Percentiles rank a stretch among this genome's conserved stretches.
phyloP scores from a whole-genome alignment of 805 yeast species.

The Dipodascus albidus region DNA sequence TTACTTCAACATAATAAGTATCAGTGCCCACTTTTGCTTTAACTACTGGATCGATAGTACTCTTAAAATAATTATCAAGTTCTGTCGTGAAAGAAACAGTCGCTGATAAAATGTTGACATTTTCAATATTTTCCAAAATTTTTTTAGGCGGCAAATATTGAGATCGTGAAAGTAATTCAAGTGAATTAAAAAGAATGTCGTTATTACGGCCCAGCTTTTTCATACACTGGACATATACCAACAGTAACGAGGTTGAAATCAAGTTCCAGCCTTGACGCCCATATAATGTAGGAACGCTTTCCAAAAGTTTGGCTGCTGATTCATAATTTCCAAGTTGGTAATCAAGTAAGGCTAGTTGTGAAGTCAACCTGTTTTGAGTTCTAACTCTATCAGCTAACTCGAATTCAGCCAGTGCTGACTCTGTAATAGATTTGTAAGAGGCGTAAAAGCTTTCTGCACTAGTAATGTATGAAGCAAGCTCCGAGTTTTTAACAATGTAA shows the following conservation, averaged over 20 bases:
- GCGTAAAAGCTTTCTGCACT: conserved; percentile 28
- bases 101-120: conserved; percentile 15
- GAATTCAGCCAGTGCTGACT: conserved; percentile 42
- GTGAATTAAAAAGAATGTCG: conserved; percentile 20
- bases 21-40: conserved; percentile 2
- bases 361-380: conserved; percentile 59
- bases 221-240: conserved; percentile 59
- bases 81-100: conserved; percentile 18
- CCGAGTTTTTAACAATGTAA: conserved; percentile 13
- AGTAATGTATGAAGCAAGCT: conserved; percentile 20
- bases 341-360: conserved; percentile 67
- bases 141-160: conserved; percentile 13
- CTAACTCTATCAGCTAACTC: conserved; percentile 43
- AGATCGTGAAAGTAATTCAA: conserved; percentile 18
- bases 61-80: conserved; percentile 28
- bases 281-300: conserved; percentile 59
- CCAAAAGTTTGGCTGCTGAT: conserved; percentile 51
- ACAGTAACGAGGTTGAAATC: conserved; percentile 55
- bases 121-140: conserved; percentile 13
- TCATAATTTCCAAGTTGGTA: conserved; percentile 45
- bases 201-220: conserved; percentile 16
- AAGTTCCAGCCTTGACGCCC: conserved; percentile 61
- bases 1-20: conserved; percentile 4
- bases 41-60: conserved; percentile 27
- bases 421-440: conserved; percentile 43